Evolutionary conservation across 73 alveolate genomes (phyloP), one percentile per base, ranked within the genome.

Genomic region (Paramecium sexaurelia): DNA sequence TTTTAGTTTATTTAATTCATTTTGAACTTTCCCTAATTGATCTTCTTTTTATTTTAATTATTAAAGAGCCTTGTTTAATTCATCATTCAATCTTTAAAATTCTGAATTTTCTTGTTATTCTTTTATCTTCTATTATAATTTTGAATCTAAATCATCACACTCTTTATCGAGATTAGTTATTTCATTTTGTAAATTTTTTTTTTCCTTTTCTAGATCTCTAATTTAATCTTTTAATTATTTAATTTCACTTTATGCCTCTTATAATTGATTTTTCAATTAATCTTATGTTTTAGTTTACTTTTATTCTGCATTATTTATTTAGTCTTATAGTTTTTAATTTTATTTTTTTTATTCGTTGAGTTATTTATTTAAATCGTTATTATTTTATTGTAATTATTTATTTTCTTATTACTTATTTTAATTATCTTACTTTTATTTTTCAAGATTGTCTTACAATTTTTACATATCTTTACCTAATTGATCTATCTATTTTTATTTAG

Each of bases 131-230:
- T 37, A 20, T 19, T 78, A 39, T 0, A 78, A 55, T 26, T 78
- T 78, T 17, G 73, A 37, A 45, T 29, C 73, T 78, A 78, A 40
- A 11, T 78, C 90, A 78, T 78, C 90, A 78, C 90, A 78, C 10
- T 78, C 90, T 17, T 78, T 78, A 78, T 78, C 11, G 1, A 78
- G 41, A 41, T 78, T 39, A 45, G 11, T 45, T 19, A 29, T 43
- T 41, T 78, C 73, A 22, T 78, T 78, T 24, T 37, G 19, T 39
- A 40, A 5, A 19, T 78, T 26, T 43, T 78, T 78, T 27, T 29
- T 39, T 11, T 78, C 73, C 11, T 78, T 78, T 24, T 78, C 90
- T 24, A n/a, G 17, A 41, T 78, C 71, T 39, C n/a, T 78, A 19
- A 45, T 1, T 19, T 78, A 19, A 40, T 78, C 90, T 32, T 78